Evolutionary conservation across 192 early-diverging fungal species (phyloP).

Genomic region (Rhizoclosmatium sp.): DNA sequence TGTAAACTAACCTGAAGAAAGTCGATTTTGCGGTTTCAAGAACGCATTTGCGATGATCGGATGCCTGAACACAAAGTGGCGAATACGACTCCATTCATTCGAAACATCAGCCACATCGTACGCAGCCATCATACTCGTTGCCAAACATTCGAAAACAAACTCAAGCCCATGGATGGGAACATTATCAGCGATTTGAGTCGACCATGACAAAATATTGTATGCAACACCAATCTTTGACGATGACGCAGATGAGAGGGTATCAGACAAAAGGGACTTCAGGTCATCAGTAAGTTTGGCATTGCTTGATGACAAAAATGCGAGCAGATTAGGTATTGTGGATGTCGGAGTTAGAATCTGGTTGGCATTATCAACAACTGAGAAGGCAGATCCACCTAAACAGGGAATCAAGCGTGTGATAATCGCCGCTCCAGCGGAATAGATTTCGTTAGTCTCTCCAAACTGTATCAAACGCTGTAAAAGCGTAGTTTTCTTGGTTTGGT

Average conservation of each 20-base stretch:
- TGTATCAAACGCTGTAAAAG: background rate
- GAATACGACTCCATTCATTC: slow-evolving; percentile 8
- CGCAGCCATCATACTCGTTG: background rate
- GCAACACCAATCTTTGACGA: background rate
- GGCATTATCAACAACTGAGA: background rate
- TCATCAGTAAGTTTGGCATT: background rate
- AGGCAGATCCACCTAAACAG: background rate
- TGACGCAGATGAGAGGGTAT: background rate
- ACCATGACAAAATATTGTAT: background rate
- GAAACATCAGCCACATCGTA: background rate
- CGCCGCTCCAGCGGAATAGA: background rate
- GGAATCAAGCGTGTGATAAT: slow-evolving; percentile 3
- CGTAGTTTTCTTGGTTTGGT: no score
- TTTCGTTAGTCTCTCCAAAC: background rate
- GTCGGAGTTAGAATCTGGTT: background rate
- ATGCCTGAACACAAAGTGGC: slow-evolving; percentile 45
- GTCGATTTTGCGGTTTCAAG: background rate
- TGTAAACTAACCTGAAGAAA: slow-evolving; percentile 24
- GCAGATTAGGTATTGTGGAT: slow-evolving; percentile 1
- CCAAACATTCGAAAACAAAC: background rate
- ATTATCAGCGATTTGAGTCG: background rate
- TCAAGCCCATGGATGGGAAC: background rate
- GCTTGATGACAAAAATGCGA: background rate
- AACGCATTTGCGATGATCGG: slow-evolving; percentile 43
- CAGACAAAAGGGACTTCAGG: background rate